These are phyloP conservation scores for Lipomyces oligophaga DNA, from an alignment of 805 yeast genomes.

Conservation along the genomic window DNA sequence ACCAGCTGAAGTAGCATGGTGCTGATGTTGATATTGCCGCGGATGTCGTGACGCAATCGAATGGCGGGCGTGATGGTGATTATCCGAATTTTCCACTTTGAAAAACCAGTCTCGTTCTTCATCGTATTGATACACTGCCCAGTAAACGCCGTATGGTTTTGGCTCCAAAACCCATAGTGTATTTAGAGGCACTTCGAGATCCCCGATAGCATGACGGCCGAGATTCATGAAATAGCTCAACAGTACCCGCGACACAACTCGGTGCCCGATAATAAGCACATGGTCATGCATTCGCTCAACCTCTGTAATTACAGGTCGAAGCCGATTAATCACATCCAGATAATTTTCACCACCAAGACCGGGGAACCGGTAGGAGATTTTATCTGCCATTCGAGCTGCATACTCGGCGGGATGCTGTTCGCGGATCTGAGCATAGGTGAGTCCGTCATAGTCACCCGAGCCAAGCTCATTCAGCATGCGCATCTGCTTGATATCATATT, in stretches of 20 bases:
- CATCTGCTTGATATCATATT: conserved; percentile 78
- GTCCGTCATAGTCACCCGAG: conserved; percentile 87
- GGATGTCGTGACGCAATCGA: conserved; percentile 1
- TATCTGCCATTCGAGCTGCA: conserved; percentile 67
- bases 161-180: conserved; percentile 86
- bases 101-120: conserved; percentile 74
- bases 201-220: conserved; percentile 72
- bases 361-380: conserved; percentile 84
- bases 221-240: conserved; percentile 86
- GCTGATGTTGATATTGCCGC: too few relatives aligned
- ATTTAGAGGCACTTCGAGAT: conserved; percentile 88
- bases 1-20: too few relatives aligned
- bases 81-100: conserved; percentile 47
- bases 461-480: conserved; percentile 91
- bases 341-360: conserved; percentile 98
- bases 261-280: conserved; percentile 74
- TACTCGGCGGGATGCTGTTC: conserved; percentile 71
- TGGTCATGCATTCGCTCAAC: conserved; percentile 89
- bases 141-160: conserved; percentile 93
- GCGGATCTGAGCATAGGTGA: conserved; percentile 87
- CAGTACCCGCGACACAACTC: conserved; percentile 84
- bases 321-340: conserved; percentile 84
- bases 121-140: conserved; percentile 83
- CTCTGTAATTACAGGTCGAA: conserved; percentile 86
- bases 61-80: conserved; percentile 2